Percentiles rank a stretch among this genome's conserved stretches.
phyloP scores from a whole-genome alignment of 768 basidiomycete species.

The Hortiboletus campestris region DNA sequence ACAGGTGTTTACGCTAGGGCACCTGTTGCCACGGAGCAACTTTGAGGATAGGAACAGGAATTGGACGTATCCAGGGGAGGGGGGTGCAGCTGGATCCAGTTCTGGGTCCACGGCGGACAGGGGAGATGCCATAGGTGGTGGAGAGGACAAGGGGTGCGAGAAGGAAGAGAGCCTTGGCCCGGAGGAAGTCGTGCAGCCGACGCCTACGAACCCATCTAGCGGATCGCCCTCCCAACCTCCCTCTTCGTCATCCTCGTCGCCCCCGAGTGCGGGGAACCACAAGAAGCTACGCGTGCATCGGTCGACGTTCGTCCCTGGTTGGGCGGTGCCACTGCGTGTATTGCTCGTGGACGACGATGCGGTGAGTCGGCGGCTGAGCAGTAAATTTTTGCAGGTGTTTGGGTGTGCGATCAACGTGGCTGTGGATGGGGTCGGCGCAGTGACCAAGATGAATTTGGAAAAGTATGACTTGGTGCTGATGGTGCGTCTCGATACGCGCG shows the following conservation, averaged over 20 bases:
- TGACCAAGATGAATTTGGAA: constrained; percentile 94
- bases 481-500: constrained; percentile 47
- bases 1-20: constrained; percentile 80
- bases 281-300: constrained; percentile 67
- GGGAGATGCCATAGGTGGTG: constrained; percentile 22
- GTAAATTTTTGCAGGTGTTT: constrained; percentile 93
- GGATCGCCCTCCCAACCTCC: constrained; percentile 17
- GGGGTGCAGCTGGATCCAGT: constrained; percentile 8
- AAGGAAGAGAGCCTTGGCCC: constrained; percentile 29
- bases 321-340: constrained; percentile 89
- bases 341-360: constrained; percentile 95
- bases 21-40: constrained; percentile 59
- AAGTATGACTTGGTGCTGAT: constrained; percentile 96
- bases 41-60: constrained; percentile 53
- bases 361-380: constrained; percentile 82
- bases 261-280: constrained; percentile 2
- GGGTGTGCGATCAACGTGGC: constrained; percentile 94
- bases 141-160: constrained; percentile 24
- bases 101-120: constrained; percentile 17
- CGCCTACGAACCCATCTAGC: constrained; percentile 27
- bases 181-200: constrained; percentile 42
- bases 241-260: constrained; percentile 12
- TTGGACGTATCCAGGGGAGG: constrained; percentile 54
- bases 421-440: constrained; percentile 88
- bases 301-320: constrained; percentile 82